Base-by-base conservation (phyloP, 129 eudicot genomes). In the Escallonia rubra region DNA sequence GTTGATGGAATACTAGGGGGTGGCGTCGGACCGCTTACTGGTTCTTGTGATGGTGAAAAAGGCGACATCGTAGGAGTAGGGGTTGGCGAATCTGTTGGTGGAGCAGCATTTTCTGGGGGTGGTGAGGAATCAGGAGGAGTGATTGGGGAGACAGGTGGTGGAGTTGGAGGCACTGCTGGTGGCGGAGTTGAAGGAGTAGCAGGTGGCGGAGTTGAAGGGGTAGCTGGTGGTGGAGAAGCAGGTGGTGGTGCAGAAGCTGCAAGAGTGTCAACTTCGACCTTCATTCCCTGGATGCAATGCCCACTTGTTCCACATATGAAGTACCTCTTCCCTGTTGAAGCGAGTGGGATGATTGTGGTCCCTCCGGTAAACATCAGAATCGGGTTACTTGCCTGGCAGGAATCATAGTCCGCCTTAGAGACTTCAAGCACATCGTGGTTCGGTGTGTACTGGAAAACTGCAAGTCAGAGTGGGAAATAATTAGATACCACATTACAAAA, bases 241-340 rank as follows among this genome's bases (percentile, higher is more conserved):
- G 85, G 66, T 43, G 76, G 69, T 14, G 95, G 72, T 34, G 83
- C 1, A 23, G 82, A 5, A 50, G 85, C 62, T 7, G 86, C 80
- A 23, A 64, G 50, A 4, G 83, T 80, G 58, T 59, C 63, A 59
- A 89, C 73, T 61, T 73, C 79, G 23, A 93, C 52, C 71, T 92
- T 89, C 98, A 89, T 89, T 45, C 96, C 96, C 65, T 64, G 69
- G 59, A 59, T 65, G 73, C 98, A 92, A 59, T 92, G 94, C 2
- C 87, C 90, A 39, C 70, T 42, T 23, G 82, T 78, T 44, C 96
- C 87, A 68, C 96, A 92, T 1, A 83, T 83, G 86, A 92, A 92
- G 84, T 88, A 92, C 9, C 88, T 73, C 40, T 65, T 83, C 46
- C 95, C 96, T 3, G 81, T 71, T 50, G 76, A 74, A 40, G 76